A percentile compares a stretch with the other conserved stretches of the same genome.
Evolutionary conservation across 75 land plant genomes (phyloP).

Genomic region (Selaginella tamariscina): DNA sequence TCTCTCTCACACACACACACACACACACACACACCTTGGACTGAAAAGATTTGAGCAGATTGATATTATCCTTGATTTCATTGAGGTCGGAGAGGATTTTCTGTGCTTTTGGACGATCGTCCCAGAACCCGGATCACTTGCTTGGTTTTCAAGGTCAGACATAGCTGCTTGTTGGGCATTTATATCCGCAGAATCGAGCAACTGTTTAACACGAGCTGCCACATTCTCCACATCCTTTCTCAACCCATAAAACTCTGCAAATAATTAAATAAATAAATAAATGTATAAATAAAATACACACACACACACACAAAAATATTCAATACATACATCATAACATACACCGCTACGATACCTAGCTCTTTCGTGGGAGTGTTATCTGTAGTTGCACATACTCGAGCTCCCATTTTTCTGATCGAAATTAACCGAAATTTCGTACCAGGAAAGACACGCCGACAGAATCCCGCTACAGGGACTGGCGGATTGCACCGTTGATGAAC

Average conservation of each 20-base stretch:
- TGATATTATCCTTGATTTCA: constrained; percentile 66
- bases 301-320: too few species aligned
- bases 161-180: constrained; percentile 47
- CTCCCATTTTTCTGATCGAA: too few species aligned
- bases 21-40: constrained; percentile 39
- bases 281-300: too few species aligned
- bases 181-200: constrained; percentile 52
- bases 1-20: too few species aligned
- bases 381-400: not conserved
- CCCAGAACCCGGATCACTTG: constrained; percentile 77
- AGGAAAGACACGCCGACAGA: too few species aligned
- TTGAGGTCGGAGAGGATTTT: constrained; percentile 52
- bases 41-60: constrained; percentile 47
- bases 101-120: constrained; percentile 76
- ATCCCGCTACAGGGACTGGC: too few species aligned
- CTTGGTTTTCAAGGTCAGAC: constrained; percentile 52
- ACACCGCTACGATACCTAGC: too few species aligned
- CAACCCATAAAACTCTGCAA: constrained; percentile 75
- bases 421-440: too few species aligned
- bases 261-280: too few species aligned
- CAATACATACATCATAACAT: too few species aligned
- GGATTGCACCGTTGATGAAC: too few species aligned
- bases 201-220: constrained; percentile 44
- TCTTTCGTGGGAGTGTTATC: not conserved
- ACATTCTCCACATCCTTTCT: constrained; percentile 61